These are phyloP conservation scores for Dendrobium huoshanense DNA, from an alignment of 106 monocot genomes.

Conservation along the genomic window DNA sequence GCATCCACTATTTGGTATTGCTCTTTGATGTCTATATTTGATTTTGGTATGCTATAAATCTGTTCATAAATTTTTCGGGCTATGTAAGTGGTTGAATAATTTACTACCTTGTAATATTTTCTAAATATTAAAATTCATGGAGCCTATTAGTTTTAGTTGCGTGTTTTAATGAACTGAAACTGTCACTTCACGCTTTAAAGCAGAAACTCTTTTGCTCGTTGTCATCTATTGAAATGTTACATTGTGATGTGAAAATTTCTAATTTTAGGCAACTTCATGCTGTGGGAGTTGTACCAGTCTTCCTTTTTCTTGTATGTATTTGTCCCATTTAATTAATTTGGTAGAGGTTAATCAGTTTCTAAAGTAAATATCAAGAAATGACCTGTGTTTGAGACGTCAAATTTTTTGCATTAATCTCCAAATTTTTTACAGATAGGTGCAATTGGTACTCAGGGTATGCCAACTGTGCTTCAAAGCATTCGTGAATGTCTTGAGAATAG, in stretches of 20 bases:
- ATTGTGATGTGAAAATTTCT: not conserved
- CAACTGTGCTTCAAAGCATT: slow-evolving; percentile 59
- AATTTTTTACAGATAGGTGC: slow-evolving; percentile 63
- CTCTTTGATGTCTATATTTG: not conserved
- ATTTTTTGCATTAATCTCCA: not conserved
- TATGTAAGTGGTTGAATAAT: not conserved
- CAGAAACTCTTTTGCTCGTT: not conserved
- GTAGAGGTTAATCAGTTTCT: not conserved
- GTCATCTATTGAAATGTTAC: not conserved
- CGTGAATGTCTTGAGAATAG: slow-evolving; percentile 82
- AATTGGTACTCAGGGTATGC: slow-evolving; percentile 68
- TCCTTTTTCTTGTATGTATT: not conserved
- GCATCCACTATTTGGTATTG: no score
- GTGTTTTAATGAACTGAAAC: not conserved
- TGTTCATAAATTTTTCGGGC: not conserved
- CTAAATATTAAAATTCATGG: not conserved
- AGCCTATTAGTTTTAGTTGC: not conserved
- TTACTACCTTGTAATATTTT: not conserved
- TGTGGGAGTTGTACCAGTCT: not conserved
- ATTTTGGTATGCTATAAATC: not conserved
- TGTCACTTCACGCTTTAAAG: not conserved
- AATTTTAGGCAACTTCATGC: not conserved
- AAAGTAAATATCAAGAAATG: not conserved
- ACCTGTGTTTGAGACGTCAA: not conserved
- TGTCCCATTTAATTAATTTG: not conserved